Base-by-base conservation (phyloP, 768 basidiomycete species). In the Naganishia friedmannii region DNA sequence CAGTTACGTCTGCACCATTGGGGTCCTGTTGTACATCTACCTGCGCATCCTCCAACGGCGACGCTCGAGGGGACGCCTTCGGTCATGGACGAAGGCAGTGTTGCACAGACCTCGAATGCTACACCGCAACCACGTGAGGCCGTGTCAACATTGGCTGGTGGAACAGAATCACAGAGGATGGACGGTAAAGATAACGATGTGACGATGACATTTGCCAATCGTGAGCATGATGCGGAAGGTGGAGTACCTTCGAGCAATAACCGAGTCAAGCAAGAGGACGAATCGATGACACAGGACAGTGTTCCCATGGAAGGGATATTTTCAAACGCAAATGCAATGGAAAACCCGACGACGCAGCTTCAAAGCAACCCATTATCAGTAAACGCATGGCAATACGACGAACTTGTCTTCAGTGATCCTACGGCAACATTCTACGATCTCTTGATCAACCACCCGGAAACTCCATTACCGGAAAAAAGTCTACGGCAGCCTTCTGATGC, bases 371-470 rank as follows among this genome's bases (percentile, higher is more conserved):
- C 66, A 10, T 74, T 78, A 8, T 78, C 80, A 0, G 92, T 99
- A 32, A 90, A 96, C 79, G 90, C 92, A 0, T 99, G 95, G 94
- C 95, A 98, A 77, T 98, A 98, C 82, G 95, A 98, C 81, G 96
- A 99, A 82, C 86, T 98, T 73, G 92, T 98, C 65, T 98, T 99
- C 82, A 86, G 88, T 77, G 95, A 98, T 75, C 96, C 96, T 0
- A 92, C 89, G 73, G 88, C 90, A 70, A 85, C 88, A 45, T 93
- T 98, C 82, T 86, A 96, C 72, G 87, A 88, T 74, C 84, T 90
- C 60, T 86, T 98, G 65, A 89, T 88, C 0, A 82, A 85, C n/a
- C 86, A 94, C 77, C 88, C 91, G 1, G 93, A 94, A 0, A 93
- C 90, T 0, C 88, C 88, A 3, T 83, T 98, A 0, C 90, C 91